Conservation (phyloP, 371 early-diverging fungal species). For the Apophysomyces sp. region DNA sequence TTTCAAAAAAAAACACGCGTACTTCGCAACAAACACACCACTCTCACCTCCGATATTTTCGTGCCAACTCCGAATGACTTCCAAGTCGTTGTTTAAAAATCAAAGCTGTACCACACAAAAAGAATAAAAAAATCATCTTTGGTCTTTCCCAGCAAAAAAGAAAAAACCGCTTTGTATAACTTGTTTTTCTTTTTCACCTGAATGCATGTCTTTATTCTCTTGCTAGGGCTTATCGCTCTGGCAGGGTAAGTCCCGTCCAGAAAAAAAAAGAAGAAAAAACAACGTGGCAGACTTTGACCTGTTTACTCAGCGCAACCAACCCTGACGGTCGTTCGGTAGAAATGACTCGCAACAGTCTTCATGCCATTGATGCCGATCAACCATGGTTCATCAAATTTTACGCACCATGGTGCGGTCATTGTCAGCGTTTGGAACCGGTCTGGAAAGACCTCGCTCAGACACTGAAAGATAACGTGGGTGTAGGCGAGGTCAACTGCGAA, state of each 20-base stretch:
- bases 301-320: neutral
- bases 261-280: neutral
- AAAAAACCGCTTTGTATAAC: neutral
- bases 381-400: conserved; percentile 79
- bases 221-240: neutral
- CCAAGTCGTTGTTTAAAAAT: no score
- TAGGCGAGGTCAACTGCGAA: conserved; percentile 85
- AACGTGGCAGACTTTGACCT: neutral
- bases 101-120: no score
- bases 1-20: no score
- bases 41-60: no score
- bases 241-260: neutral
- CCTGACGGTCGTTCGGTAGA: neutral
- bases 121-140: no score
- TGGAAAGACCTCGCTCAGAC: conserved; percentile 68
- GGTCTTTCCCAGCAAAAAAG: no score
- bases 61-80: no score
- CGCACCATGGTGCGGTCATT: conserved; percentile 91
- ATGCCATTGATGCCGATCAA: conserved; percentile 3
- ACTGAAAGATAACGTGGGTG: conserved; percentile 49
- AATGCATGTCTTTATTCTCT: neutral
- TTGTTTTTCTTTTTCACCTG: neutral
- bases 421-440: conserved; percentile 69
- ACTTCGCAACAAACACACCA: no score
- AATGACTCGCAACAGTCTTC: neutral